Conservation (phyloP, 306 rosid species). For the Chamaecrista fasciculata region DNA sequence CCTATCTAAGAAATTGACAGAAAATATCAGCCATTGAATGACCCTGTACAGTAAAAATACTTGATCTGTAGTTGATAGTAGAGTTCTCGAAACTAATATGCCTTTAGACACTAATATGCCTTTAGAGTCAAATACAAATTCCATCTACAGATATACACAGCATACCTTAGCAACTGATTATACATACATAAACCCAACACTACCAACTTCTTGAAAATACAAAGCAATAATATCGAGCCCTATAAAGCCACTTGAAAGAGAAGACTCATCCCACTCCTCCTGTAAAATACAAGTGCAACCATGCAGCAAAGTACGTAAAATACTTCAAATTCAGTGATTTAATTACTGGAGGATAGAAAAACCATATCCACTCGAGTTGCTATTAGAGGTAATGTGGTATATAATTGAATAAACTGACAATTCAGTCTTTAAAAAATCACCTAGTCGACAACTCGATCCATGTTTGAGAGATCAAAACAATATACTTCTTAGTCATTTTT, state of each 20-base stretch:
- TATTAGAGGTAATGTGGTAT: slow-evolving; percentile 1
- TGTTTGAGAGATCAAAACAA: too few relatives aligned
- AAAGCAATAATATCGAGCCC: neutral
- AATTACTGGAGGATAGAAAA: neutral
- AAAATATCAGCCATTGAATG: neutral
- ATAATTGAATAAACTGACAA: too few relatives aligned
- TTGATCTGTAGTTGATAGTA: too few relatives aligned
- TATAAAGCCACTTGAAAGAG: neutral
- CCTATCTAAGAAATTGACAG: too few relatives aligned
- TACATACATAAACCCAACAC: neutral
- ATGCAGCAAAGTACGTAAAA: slow-evolving; percentile 16
- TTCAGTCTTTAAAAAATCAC: too few relatives aligned
- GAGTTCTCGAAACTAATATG: neutral
- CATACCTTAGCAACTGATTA: neutral
- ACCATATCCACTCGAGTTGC: slow-evolving; percentile 12
- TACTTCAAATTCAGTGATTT: neutral
- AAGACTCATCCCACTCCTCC: neutral
- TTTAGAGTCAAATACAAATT: slow-evolving; percentile 14
- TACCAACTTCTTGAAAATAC: slow-evolving; percentile 17
- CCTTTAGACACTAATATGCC: neutral
- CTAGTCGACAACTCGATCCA: too few relatives aligned
- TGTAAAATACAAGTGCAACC: slow-evolving; percentile 25
- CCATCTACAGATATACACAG: neutral
- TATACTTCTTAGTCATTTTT: too few relatives aligned
- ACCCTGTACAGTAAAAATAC: too few relatives aligned